Percentiles rank a stretch among this genome's conserved stretches.
Conservation (phyloP, 805 yeast species). For the Aciculoconidium aculeatum region DNA sequence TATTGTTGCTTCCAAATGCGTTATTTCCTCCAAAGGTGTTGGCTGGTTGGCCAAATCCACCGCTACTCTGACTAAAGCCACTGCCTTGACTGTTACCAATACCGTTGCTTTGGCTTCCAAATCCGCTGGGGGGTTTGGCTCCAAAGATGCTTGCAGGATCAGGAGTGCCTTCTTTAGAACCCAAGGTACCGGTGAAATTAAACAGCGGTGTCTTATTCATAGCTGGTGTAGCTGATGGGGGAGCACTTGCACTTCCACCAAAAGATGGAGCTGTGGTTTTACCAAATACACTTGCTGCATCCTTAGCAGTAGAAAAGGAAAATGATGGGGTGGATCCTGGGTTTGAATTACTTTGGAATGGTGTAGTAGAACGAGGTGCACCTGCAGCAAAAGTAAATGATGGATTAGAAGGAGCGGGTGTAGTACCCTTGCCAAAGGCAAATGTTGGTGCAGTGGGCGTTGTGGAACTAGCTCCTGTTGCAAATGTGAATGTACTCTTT, state of each 20-base stretch:
- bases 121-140: slow-evolving; percentile 5
- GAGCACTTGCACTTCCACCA: slow-evolving; percentile 1
- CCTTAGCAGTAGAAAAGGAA: too few species aligned
- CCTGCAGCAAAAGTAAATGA: slow-evolving; percentile 1
- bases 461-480: slow-evolving; percentile 3
- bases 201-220: slow-evolving; percentile 8
- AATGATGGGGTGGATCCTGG: too few species aligned
- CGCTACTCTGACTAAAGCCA: too few species aligned
- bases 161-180: slow-evolving; percentile 21
- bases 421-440: slow-evolving; percentile 1
- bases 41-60: too few species aligned
- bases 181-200: slow-evolving; percentile 17
- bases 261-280: not conserved
- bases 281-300: slow-evolving; percentile 6
- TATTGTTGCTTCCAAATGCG: too few species aligned
- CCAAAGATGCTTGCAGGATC: slow-evolving; percentile 31
- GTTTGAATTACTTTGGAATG: too few species aligned
- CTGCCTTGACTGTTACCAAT: not conserved
- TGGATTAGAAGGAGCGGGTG: too few species aligned
- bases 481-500: slow-evolving; percentile 2
- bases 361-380: not conserved
- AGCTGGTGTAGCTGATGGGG: not conserved
- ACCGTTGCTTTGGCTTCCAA: not conserved
- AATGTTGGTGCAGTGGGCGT: not conserved
- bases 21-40: too few species aligned